Percentiles rank a stretch among this genome's conserved stretches.
Evolutionary conservation across 257 asterid genomes (phyloP).

Genomic region (Scutellaria galericulata): DNA sequence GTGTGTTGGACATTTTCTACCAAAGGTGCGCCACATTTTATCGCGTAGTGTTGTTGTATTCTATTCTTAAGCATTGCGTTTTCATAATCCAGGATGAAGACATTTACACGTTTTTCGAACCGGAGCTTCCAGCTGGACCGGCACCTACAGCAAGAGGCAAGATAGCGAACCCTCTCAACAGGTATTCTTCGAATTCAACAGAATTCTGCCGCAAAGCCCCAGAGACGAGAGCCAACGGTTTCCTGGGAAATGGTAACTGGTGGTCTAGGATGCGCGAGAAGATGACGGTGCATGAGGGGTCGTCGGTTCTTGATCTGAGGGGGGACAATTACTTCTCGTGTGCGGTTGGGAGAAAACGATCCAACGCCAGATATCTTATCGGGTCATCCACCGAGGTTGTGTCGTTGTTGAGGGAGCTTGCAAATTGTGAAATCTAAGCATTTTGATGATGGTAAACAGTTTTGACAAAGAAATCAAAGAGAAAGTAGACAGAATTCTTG

Average conservation of each 20-base stretch:
- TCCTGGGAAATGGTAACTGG: conserved; percentile 54
- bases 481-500: no score
- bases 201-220: conserved; percentile 48
- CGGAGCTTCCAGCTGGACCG: conserved; percentile 70
- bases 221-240: conserved; percentile 48
- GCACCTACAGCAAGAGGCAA: conserved; percentile 57
- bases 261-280: conserved; percentile 64
- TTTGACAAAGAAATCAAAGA: no score
- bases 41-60: neutral
- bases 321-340: conserved; percentile 89
- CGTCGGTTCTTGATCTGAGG: conserved; percentile 87
- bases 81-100: conserved; percentile 68
- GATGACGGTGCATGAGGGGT: conserved; percentile 76
- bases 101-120: conserved; percentile 84
- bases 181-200: conserved; percentile 44
- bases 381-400: conserved; percentile 81
- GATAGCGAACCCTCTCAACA: conserved; percentile 48
- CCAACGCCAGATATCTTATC: conserved; percentile 78
- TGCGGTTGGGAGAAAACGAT: conserved; percentile 78
- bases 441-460: no score
- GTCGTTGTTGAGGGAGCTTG: conserved; percentile 64
- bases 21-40: conserved; percentile 55
- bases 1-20: conserved; percentile 87
- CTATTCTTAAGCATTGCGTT: no score
- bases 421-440: conserved; percentile 2